Percentiles rank a stretch among this genome's conserved stretches.
Conservation (phyloP, 2,329 filamentous ascomycete species). For the Neurospora sp. region DNA sequence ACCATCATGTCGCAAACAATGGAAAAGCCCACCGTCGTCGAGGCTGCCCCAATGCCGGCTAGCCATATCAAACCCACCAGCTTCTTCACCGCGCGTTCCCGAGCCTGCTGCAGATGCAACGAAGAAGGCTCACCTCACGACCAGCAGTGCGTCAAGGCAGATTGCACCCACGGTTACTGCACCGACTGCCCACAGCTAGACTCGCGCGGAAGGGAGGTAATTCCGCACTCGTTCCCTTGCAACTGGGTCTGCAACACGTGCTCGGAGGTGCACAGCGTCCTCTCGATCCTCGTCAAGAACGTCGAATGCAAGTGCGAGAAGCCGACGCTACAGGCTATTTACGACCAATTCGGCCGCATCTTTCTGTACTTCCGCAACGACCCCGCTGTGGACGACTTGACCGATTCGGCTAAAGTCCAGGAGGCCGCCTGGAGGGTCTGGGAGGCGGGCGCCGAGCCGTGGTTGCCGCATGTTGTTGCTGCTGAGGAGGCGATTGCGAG, state of each 20-base stretch:
- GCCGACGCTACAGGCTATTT: constrained; percentile 18
- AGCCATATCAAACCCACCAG: not conserved
- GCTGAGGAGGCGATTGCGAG: constrained; percentile 3
- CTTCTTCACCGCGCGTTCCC: not conserved
- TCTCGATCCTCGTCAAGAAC: constrained; percentile 7
- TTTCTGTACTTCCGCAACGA: constrained; percentile 19
- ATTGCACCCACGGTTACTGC: constrained; percentile 7
- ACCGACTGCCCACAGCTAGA: constrained; percentile 2
- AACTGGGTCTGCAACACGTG: constrained; percentile 19
- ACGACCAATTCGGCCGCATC: constrained; percentile 19
- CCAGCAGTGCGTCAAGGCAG: not conserved
- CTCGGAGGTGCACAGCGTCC: constrained; percentile 8
- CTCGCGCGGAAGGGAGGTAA: constrained; percentile 3
- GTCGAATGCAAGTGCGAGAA: constrained; percentile 9
- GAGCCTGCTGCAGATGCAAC: not conserved
- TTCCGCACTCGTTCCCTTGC: constrained; percentile 14
- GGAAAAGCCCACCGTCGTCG: not conserved
- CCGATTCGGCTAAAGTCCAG: constrained; percentile 11
- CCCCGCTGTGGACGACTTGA: constrained; percentile 14
- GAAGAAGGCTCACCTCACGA: not conserved
- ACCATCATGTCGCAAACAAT: not conserved
- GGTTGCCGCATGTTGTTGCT: constrained; percentile 8
- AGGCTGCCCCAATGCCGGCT: not conserved
- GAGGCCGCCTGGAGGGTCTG: constrained; percentile 17
- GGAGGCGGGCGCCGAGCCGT: constrained; percentile 12